Conservation (phyloP, 371 early-diverging fungal genomes). For the Syncephalastrum sp. region DNA sequence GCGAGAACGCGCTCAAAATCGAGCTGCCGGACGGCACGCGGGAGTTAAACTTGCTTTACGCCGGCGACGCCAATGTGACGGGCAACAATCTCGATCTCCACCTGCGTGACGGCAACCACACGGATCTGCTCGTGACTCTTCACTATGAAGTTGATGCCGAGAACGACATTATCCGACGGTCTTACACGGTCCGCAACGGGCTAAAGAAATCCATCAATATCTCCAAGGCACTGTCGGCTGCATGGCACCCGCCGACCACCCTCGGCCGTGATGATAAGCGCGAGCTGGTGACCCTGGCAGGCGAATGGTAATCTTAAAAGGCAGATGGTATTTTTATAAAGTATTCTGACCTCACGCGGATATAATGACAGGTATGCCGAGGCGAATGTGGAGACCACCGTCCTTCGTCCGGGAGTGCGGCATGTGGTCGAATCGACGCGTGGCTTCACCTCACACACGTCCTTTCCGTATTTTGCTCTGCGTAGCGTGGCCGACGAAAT, state of each 20-base stretch:
- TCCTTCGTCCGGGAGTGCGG: slow-evolving; percentile 23
- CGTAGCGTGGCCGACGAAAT: slow-evolving; percentile 13
- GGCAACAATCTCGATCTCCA: background rate
- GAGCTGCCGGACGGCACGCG: slow-evolving; percentile 28
- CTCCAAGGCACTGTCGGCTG: slow-evolving; percentile 28
- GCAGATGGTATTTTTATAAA: background rate
- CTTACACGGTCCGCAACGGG: slow-evolving; percentile 15
- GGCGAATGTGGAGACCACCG: slow-evolving; percentile 27
- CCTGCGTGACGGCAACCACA: slow-evolving; percentile 19
- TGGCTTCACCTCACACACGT: slow-evolving; percentile 35
- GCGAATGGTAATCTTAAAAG: slow-evolving; percentile 30
- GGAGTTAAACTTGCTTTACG: slow-evolving; percentile 26
- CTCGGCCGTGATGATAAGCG: slow-evolving; percentile 16
- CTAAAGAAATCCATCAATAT: slow-evolving; percentile 15
- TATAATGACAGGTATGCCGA: slow-evolving; percentile 14
- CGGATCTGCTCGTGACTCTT: slow-evolving; percentile 19
- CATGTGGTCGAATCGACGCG: slow-evolving; percentile 27
- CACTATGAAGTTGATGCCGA: slow-evolving; percentile 28
- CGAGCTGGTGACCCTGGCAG: slow-evolving; percentile 30
- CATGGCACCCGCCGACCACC: slow-evolving; percentile 30
- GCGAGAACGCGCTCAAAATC: slow-evolving; percentile 23
- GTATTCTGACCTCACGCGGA: background rate
- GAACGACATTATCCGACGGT: slow-evolving; percentile 30
- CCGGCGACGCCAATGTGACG: slow-evolving; percentile 2
- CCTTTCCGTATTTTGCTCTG: slow-evolving; percentile 45